A percentile compares a stretch with the other conserved stretches of the same genome.
Evolutionary conservation across 1,139 yeast genomes (phyloP).

Genomic region (Taiozyma onychis): DNA sequence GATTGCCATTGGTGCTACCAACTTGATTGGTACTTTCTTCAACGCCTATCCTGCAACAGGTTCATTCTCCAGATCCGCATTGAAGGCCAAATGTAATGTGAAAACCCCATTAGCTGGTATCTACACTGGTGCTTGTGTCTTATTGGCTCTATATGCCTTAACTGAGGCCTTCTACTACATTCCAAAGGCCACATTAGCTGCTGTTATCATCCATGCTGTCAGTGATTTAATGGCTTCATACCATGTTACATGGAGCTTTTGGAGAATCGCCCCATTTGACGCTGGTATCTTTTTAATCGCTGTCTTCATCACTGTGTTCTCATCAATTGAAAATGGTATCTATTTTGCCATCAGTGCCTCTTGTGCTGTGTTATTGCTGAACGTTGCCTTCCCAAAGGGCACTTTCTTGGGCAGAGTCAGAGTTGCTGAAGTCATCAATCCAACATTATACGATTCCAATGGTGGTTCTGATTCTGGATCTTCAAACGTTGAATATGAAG

Average conservation of each 20-base stretch:
- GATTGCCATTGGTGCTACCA: constrained; percentile 89
- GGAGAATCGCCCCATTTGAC: constrained; percentile 74
- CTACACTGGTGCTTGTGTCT: constrained; percentile 83
- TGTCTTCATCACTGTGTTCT: constrained; percentile 72
- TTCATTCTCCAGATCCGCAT: constrained; percentile 90
- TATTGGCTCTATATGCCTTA: constrained; percentile 78
- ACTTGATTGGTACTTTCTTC: constrained; percentile 86
- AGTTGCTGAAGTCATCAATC: constrained; percentile 64
- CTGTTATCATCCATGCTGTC: constrained; percentile 94
- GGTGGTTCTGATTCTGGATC: constrained; percentile 10
- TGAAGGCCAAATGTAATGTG: constrained; percentile 93
- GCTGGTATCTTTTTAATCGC: constrained; percentile 70
- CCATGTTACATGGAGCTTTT: constrained; percentile 65
- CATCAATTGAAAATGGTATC: constrained; percentile 82
- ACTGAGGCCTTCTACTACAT: constrained; percentile 83
- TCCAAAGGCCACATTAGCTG: constrained; percentile 82
- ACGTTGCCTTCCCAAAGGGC: constrained; percentile 78
- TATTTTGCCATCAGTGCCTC: constrained; percentile 89
- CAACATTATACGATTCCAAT: constrained; percentile 26
- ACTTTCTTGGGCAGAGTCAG: constrained; percentile 74
- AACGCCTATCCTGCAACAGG: constrained; percentile 96
- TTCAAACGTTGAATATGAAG: constrained; percentile 11
- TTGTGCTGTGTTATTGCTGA: constrained; percentile 63
- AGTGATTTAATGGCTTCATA: constrained; percentile 77
- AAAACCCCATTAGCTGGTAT: constrained; percentile 92